Base-by-base conservation (phyloP, 1,284 basidiomycete genomes). In the Ceratobasidium sp. region DNA sequence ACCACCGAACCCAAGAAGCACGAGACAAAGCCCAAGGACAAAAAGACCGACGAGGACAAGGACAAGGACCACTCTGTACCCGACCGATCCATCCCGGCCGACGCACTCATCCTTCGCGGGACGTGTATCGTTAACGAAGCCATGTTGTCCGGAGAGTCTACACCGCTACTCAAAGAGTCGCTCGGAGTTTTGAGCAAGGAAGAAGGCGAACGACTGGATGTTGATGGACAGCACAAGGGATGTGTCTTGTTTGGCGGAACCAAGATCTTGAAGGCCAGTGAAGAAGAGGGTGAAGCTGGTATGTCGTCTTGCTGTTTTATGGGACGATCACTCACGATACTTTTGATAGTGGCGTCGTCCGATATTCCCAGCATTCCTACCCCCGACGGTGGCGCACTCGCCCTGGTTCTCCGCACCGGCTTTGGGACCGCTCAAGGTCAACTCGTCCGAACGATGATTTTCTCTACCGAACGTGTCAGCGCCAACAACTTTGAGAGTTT, bases 381-480 rank as follows among this genome's bases (percentile, higher is more conserved):
- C 1, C 94, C 96, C 0, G 94, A 97, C 78, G 89, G 87, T 21
- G 95, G 95, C 32, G 96, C 94, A 80, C 88, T 97, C 26, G 95
- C 94, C 8, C 85, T 96, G 45, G 94, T 98, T 6, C 85, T 97
- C 45, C 89, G 94, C 73, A 97, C 96, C n/a, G 96, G 96, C 3
- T 98, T 98, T 79, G 96, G 96, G 26, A 98, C 96, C 2, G 90
- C 94, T 0, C 96, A 98, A 80, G 96, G 96, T 64, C 94, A 97
- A 81, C 88, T 98, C 55, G 94, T 98, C 43, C 86, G 96, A 76
- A 98, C 96, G 0, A 98, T 98, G 96, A 95, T 98, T 75, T 98
- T 97, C 84, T 96, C 93, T 3, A 95, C 93, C 1, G 96, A 98
- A 78, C 91, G 94, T 18, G 90, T 98, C 23, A 94, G 93, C 12